These are phyloP conservation scores for Micromonas commoda DNA, from an alignment of 139 green algal species.

Conservation along the genomic window DNA sequence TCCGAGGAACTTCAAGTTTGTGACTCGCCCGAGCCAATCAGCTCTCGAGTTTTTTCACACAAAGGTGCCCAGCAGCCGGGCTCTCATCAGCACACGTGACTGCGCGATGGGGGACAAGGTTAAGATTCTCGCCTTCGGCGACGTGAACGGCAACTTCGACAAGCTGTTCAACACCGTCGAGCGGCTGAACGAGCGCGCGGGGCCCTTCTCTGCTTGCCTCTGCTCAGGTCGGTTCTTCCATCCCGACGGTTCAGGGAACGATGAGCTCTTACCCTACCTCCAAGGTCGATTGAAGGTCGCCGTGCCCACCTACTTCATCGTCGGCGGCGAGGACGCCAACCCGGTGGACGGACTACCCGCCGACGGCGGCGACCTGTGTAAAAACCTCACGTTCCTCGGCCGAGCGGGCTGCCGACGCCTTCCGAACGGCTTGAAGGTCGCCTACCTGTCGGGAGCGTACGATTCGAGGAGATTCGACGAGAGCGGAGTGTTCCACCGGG, in stretches of 20 bases:
- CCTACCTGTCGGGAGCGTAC: not conserved
- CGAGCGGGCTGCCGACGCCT: not conserved
- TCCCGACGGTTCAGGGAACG: not conserved
- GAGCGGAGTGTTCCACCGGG: not conserved
- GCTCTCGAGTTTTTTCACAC: too few species aligned
- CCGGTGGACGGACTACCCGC: too few species aligned
- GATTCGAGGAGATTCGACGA: not conserved
- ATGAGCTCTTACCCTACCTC: conserved; percentile 7
- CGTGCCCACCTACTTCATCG: conserved; percentile 7
- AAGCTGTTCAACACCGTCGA: not conserved
- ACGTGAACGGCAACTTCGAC: conserved; percentile 3
- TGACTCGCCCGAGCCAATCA: too few species aligned
- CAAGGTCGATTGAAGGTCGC: not conserved
- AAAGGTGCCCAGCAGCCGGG: too few species aligned
- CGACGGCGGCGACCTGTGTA: not conserved
- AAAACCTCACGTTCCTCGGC: conserved; percentile 10
- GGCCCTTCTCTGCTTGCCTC: not conserved
- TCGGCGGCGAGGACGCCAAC: not conserved
- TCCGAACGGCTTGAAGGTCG: not conserved
- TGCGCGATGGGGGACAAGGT: too few species aligned
- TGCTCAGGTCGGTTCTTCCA: not conserved
- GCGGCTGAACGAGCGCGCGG: not conserved
- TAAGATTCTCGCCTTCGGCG: not conserved
- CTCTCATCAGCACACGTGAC: too few species aligned
- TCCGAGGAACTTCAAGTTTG: too few species aligned